phyloP scores from a whole-genome alignment of 2,329 filamentous ascomycete genomes.

The Neopestalotiopsis sp. region DNA sequence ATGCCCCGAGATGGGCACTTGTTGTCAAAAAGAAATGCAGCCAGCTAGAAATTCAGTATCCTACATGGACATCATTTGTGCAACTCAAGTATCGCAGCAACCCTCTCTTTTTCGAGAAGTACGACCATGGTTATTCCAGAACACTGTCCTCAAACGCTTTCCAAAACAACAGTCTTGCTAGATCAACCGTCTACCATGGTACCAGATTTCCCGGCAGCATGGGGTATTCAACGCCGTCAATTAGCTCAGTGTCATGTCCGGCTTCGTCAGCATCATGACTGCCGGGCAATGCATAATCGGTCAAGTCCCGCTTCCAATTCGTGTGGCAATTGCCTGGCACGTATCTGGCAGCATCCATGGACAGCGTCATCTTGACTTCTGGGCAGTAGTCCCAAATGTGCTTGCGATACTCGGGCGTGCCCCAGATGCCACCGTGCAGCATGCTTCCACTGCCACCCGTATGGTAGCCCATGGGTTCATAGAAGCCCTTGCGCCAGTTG shows the following conservation, averaged over 20 bases:
- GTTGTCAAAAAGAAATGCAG: too few species aligned
- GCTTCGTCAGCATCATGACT: slow-evolving; percentile 26
- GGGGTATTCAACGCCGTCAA: slow-evolving; percentile 47
- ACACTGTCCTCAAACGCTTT: too few species aligned
- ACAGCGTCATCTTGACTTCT: slow-evolving; percentile 61
- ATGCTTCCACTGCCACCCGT: slow-evolving; percentile 53
- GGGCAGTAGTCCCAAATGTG: slow-evolving; percentile 63
- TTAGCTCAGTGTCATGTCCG: slow-evolving; percentile 44
- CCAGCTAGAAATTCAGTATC: too few species aligned
- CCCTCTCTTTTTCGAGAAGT: too few species aligned
- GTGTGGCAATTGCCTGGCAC: slow-evolving; percentile 52
- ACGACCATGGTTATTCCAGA: too few species aligned
- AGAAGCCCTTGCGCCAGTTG: slow-evolving; percentile 56
- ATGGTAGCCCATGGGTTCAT: slow-evolving; percentile 65
- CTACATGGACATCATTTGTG: too few species aligned
- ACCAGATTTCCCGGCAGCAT: slow-evolving; percentile 39
- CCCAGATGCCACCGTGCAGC: slow-evolving; percentile 54
- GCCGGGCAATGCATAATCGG: slow-evolving; percentile 19
- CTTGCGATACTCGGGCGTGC: slow-evolving; percentile 48
- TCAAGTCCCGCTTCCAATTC: slow-evolving; percentile 48
- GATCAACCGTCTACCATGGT: slow-evolving; percentile 34
- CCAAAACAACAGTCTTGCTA: not conserved
- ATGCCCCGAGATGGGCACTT: too few species aligned
- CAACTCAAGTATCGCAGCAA: too few species aligned
- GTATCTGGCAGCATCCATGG: slow-evolving; percentile 58